Conservation (phyloP, 768 basidiomycete species). For the Russula sp. region DNA sequence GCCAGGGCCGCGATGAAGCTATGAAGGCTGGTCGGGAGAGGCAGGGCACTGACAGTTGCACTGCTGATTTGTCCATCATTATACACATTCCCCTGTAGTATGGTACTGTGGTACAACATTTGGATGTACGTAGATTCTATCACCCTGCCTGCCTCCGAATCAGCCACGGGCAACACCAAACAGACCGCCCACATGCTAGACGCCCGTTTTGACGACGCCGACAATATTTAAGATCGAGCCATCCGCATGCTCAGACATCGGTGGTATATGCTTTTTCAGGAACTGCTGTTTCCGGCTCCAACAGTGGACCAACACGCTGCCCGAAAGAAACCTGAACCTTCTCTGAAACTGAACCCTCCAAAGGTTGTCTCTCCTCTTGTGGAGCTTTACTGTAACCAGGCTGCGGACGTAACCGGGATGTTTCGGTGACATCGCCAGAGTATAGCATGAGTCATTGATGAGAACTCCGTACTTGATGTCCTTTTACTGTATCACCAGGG, state of each 20-base stretch:
- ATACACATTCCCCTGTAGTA: background rate
- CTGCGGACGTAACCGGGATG: background rate
- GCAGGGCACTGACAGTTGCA: background rate
- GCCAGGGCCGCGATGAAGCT: too few relatives aligned
- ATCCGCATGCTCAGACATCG: background rate
- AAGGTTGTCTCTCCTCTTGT: too few relatives aligned
- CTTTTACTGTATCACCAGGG: background rate
- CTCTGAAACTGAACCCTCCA: background rate
- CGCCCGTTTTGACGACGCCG: background rate
- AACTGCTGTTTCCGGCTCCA: background rate
- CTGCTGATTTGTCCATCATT: background rate
- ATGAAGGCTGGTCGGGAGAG: background rate
- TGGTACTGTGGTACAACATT: background rate
- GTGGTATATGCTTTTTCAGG: background rate
- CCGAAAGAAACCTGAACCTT: background rate
- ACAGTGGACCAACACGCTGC: background rate
- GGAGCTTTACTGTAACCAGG: too few relatives aligned
- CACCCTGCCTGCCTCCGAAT: background rate
- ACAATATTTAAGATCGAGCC: background rate
- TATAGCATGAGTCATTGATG: slow-evolving; percentile 14
- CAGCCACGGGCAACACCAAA: background rate
- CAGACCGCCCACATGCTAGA: background rate
- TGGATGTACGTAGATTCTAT: background rate
- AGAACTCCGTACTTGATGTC: background rate
- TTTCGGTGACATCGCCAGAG: background rate